Evolutionary conservation across 306 rosid species (phyloP), one percentile per base, ranked within the genome.

Genomic region (Crotalaria pallida): DNA sequence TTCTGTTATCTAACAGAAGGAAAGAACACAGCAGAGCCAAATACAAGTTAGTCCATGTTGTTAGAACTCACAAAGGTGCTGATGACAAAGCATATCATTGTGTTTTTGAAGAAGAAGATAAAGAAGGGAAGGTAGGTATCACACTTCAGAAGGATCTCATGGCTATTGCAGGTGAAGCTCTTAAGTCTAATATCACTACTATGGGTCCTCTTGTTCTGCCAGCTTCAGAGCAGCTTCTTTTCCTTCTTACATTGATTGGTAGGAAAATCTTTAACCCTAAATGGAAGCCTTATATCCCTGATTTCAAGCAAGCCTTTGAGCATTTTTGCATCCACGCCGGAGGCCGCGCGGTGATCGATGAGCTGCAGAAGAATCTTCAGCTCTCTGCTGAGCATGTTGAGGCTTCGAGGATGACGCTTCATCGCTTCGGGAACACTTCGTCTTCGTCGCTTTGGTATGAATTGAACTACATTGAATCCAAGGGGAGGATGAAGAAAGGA

Each of bases 271-370:
- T 94, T 24, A 88, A 84, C 71, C 92, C 92, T 0, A 94, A 91
- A 27, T 94, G 99, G 99, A 94, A 91, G 70, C 97, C 99, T 0
- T 94, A 94, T 47, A 94, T 94, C 10, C 99, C 99, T 0, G 99
- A 94, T 64, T 94, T 91, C 77, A 87, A 86, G 67, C 95, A 87
- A 67, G 98, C 98, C 0, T 94, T 94, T 36, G 98, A 94, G 73
- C 98, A 94, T 41, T 94, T 94, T 65, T 94, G 99, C 48, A 94
- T 94, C 66, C 99, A 94, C 64, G 98, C 98, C 0, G 98, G 98
- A 0, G 98, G 98, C 0, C 77, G 98, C 11, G 98, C 98, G 0
- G 99, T 94, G 18, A 94, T 94, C 38, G 99, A 94, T 6, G 99
- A 94, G 67, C 45, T 94, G 34, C 99, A 94, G 85, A 94, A 88